Evolutionary conservation across 1,139 yeast species (phyloP), one percentile per base, ranked within the genome.

Genomic region (Saccharomyces hybrid): DNA sequence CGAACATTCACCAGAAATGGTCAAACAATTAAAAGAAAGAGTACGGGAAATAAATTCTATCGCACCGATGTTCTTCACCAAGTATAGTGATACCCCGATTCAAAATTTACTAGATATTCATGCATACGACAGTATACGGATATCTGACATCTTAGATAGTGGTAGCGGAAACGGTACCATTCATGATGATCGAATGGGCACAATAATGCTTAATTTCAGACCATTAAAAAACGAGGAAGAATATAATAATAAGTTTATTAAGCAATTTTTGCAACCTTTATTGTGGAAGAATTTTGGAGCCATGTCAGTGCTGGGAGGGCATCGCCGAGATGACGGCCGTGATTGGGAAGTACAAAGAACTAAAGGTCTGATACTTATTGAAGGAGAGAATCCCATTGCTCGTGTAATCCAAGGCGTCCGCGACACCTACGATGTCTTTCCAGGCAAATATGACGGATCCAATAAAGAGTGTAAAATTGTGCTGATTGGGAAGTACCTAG

Each of bases 331-430:
- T 51, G 1, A 55, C 55, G 9, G 53, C 52, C 3, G 54, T n/a
- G 56, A 60, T 38, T 64, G 69, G 62, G 97, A 90, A 61, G 76
- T 93, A 1, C 97, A 90, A 62, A 73, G 99, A 58, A 73, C 86
- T 3, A 93, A 95, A 67, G 99, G 97, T 0, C 52, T 70, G 14
- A 70, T 88, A 6, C 61, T 89, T 16, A 79, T 84, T 2, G 66
- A 66, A 6, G 67, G 60, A 7, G 14, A 29, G 11, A 38, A 44
- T 13, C 28, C 46, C 3, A 57, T 57, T 1, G 82, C 79, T n/a
- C 75, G 79, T 57, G 90, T 93, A 1, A 73, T 93, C n/a, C 99
- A 93, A 68, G 98, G 96, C 4, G 99, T 93, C 0, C 75, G 98
- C 57, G 95, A 89, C 57, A 88, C 96, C 0, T 93, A 89, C 69